Evolutionary conservation across 345 rosid genomes (phyloP).

Genomic region (Raphanus sativus): DNA sequence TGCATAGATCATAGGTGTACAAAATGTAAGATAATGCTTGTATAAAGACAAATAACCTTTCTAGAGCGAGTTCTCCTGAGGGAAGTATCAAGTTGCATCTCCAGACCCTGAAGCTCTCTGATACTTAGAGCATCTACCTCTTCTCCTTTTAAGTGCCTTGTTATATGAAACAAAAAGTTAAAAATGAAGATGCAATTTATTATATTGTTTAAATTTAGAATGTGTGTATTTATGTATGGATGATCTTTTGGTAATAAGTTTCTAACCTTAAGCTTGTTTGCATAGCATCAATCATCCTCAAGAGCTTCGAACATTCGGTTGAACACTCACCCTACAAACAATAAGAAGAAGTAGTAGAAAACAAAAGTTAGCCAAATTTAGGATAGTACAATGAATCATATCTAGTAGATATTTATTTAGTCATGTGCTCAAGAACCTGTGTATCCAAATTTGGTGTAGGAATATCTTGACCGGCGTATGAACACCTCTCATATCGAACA

Average conservation of each 20-base stretch:
- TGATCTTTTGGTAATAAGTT: neutral
- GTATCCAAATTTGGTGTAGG: conserved; percentile 32
- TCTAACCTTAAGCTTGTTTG: conserved; percentile 62
- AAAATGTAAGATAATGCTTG: neutral
- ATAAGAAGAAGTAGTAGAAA: neutral
- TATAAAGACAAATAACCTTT: conserved; percentile 48
- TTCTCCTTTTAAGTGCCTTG: conserved; percentile 66
- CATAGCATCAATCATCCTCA: conserved; percentile 56
- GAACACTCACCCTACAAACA: conserved; percentile 54
- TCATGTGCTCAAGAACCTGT: conserved; percentile 40
- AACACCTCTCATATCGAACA: conserved; percentile 63
- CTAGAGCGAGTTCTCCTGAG: conserved; percentile 73
- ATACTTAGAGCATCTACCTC: conserved; percentile 59
- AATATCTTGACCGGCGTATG: conserved; percentile 44
- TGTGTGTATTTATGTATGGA: neutral
- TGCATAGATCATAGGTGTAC: neutral
- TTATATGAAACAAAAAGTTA: neutral
- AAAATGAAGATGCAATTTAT: neutral
- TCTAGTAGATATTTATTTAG: neutral
- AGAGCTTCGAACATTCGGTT: conserved; percentile 57
- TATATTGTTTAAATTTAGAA: neutral
- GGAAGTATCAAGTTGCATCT: conserved; percentile 75
- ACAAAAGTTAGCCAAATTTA: neutral
- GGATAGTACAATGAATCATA: neutral
- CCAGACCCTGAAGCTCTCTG: conserved; percentile 73